These are phyloP conservation scores for Botrytis tulipae DNA, from an alignment of 2,329 filamentous ascomycete genomes.

Conservation along the genomic window DNA sequence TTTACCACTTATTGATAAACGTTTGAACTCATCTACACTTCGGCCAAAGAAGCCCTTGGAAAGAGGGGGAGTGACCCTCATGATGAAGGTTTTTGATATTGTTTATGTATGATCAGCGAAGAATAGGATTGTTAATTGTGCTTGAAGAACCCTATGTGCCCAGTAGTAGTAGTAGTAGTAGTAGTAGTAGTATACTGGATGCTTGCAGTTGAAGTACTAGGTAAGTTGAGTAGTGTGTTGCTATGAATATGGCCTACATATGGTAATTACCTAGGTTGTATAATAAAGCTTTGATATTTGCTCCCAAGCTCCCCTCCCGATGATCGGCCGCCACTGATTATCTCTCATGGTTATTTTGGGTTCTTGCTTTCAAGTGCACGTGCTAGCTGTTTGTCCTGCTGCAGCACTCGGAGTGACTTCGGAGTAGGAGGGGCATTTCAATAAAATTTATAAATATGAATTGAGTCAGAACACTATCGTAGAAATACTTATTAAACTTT, in stretches of 20 bases:
- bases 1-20: constrained; percentile 55
- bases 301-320: constrained; percentile 2
- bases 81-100: constrained; percentile 33
- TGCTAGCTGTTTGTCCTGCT: neutral
- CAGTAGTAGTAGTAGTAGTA: neutral
- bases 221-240: neutral
- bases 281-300: neutral
- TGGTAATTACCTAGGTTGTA: neutral
- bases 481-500: neutral
- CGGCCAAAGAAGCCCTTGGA: constrained; percentile 56
- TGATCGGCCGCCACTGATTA: neutral
- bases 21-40: constrained; percentile 59
- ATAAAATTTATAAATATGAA: neutral
- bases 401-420: neutral
- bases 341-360: neutral
- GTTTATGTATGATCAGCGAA: neutral
- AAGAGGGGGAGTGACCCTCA: constrained; percentile 49
- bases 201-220: neutral
- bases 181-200: neutral
- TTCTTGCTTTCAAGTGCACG: neutral
- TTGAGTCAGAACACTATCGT: neutral
- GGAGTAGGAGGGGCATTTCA: neutral
- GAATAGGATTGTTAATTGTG: neutral
- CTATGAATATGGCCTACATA: neutral
- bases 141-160: neutral